Evolutionary conservation across 768 basidiomycete species (phyloP), one percentile per base, ranked within the genome.

Genomic region (Austroboletus eburneus): DNA sequence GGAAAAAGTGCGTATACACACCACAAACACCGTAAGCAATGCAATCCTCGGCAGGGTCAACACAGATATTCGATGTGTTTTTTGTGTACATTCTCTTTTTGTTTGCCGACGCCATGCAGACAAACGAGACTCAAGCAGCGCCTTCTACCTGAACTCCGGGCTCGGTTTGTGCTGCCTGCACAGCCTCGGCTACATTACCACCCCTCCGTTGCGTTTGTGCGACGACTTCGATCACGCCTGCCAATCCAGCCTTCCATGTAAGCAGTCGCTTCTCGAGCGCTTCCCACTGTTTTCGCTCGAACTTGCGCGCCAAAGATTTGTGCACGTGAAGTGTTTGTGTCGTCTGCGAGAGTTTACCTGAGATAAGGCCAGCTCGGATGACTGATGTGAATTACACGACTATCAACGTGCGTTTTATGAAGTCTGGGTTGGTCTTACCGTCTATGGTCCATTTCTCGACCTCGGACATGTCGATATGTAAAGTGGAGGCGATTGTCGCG

Each of bases 381-480:
- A 85, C 91, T 91, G 55, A 13, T 39, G 42, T 3, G 9, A 9
- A 20, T 21, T 13, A 29, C 27, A 45, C 20, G 5, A 24, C 32
- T 16, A 8, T 52, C 30, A 50, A 36, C 37, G 21, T 5, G 6
- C 6, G 22, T 20, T 4, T 6, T 18, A 13, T 4, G 32, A 16
- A 12, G 5, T 37, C 3, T 0, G 24, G 25, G 25, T 45, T 38
- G 24, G 12, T 53, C 72, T 50, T 58, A 91, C 90, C 83, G 67
- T 92, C 88, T 51, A 93, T 92, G 33, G 83, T 81, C 88, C 89
- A 92, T 57, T 78, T 82, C 63, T 93, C 91, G 23, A 93, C 88
- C 49, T 87, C 72, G 21, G 76, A 69, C 18, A 65, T 50, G 21
- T 81, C 75, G 8, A 90, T 79, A 52, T 87, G 78, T 36, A 93